These are phyloP conservation scores for Macrolepiota albuminosa DNA, from an alignment of 768 basidiomycete species.

Conservation along the genomic window DNA sequence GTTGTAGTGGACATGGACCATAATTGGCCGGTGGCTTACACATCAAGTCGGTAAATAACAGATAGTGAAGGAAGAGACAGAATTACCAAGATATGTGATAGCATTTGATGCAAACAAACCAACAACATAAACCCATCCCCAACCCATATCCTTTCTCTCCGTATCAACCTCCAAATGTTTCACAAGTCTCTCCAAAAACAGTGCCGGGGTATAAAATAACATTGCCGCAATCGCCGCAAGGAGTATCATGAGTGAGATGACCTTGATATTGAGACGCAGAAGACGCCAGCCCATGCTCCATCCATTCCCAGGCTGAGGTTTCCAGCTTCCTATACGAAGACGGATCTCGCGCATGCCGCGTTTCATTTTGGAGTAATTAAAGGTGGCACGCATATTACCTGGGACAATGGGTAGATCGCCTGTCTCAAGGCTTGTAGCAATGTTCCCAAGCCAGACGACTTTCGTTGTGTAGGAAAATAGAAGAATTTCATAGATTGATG, in stretches of 20 bases:
- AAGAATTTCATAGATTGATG: slow-evolving; percentile 56
- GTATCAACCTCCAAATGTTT: slow-evolving; percentile 63
- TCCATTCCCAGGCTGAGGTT: slow-evolving; percentile 55
- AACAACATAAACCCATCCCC: slow-evolving; percentile 67
- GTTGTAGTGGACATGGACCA: slow-evolving; percentile 68
- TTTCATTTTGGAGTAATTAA: slow-evolving; percentile 64
- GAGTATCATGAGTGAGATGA: slow-evolving; percentile 35
- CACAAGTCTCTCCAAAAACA: slow-evolving; percentile 59
- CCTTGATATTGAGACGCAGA: slow-evolving; percentile 46
- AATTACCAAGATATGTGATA: slow-evolving; percentile 28
- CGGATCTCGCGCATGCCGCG: slow-evolving; percentile 44
- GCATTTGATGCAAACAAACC: slow-evolving; percentile 31
- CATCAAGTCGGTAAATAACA: not conserved
- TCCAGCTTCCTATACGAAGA: slow-evolving; percentile 53
- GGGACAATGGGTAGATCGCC: slow-evolving; percentile 85
- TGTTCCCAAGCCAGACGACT: slow-evolving; percentile 81
- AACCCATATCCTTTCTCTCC: slow-evolving; percentile 46
- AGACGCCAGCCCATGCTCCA: slow-evolving; percentile 61
- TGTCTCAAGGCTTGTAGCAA: slow-evolving; percentile 70
- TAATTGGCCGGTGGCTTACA: slow-evolving; percentile 58
- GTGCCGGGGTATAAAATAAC: slow-evolving; percentile 60
- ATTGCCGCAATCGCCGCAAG: slow-evolving; percentile 55
- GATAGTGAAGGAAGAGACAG: not conserved
- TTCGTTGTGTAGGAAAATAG: slow-evolving; percentile 89
- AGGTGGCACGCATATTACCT: slow-evolving; percentile 61